These are phyloP conservation scores for Tuber melanosporum DNA, from an alignment of 495 filamentous ascomycete species.

Conservation along the genomic window DNA sequence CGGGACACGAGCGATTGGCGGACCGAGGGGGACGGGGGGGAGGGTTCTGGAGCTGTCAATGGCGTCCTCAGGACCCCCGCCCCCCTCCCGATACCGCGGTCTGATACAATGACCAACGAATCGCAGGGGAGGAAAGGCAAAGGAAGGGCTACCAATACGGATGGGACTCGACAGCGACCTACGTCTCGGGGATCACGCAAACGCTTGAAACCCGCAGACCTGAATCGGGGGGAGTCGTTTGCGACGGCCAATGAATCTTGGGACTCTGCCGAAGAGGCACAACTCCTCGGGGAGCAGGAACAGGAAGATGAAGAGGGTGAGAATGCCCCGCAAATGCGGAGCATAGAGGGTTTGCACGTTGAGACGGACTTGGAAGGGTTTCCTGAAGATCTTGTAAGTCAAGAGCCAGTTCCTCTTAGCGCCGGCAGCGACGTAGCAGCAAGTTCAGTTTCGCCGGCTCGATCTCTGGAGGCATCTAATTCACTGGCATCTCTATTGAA, in stretches of 20 bases:
- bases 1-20: slow-evolving; percentile 6
- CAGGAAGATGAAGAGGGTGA: slow-evolving; percentile 12
- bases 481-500: slow-evolving; percentile 42
- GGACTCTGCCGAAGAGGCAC: slow-evolving; percentile 23
- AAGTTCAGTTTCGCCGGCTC: slow-evolving; percentile 33
- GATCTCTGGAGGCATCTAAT: slow-evolving; percentile 37
- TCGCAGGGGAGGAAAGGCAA: slow-evolving; percentile 24
- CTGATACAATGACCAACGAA: background rate
- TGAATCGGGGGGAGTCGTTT: slow-evolving; percentile 36
- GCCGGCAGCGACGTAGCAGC: slow-evolving; percentile 22
- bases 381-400: slow-evolving; percentile 17
- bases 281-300: background rate
- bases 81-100: slow-evolving; percentile 28
- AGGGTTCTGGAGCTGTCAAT: slow-evolving; percentile 8
- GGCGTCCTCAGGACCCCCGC: slow-evolving; percentile 17
- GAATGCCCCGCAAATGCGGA: background rate
- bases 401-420: slow-evolving; percentile 28
- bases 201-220: slow-evolving; percentile 14
- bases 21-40: slow-evolving; percentile 7
- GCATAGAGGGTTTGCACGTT: slow-evolving; percentile 19
- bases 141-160: slow-evolving; percentile 8
- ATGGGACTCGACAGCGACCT: slow-evolving; percentile 11
- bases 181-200: slow-evolving; percentile 18
- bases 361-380: slow-evolving; percentile 21
- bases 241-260: slow-evolving; percentile 38